Percentiles rank a stretch among this genome's conserved stretches.
These are phyloP conservation scores for Hypoxylon sp. DNA, from an alignment of 2,329 filamentous ascomycete species.

Conservation along the genomic window DNA sequence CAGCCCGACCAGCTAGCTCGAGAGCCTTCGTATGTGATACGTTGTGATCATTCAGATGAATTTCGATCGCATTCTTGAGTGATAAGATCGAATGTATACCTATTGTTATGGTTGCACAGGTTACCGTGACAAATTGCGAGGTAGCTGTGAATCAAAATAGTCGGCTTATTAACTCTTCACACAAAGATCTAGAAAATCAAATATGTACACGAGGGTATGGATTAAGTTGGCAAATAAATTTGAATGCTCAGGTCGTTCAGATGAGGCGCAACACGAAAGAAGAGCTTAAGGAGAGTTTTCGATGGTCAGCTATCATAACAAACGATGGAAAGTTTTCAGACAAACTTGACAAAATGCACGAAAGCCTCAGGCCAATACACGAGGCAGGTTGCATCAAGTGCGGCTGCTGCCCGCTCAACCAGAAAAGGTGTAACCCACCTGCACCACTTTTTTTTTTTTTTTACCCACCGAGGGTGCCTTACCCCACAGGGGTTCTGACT, in stretches of 20 bases:
- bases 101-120: slow-evolving; percentile 40
- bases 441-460: slow-evolving; percentile 26
- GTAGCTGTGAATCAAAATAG: slow-evolving; percentile 36
- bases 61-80: slow-evolving; percentile 10
- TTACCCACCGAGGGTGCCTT: slow-evolving; percentile 3
- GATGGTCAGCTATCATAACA: slow-evolving; percentile 20
- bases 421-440: slow-evolving; percentile 31
- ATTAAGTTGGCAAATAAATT: slow-evolving; percentile 19
- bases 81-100: slow-evolving; percentile 17
- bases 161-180: slow-evolving; percentile 7
- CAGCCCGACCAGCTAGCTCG: slow-evolving; percentile 30
- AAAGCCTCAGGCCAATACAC: slow-evolving; percentile 39
- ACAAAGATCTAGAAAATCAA: background rate
- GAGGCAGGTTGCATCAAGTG: slow-evolving; percentile 43
- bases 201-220: slow-evolving; percentile 22
- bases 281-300: slow-evolving; percentile 1
- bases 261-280: background rate
- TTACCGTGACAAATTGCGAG: slow-evolving; percentile 31
- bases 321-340: slow-evolving; percentile 28
- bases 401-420: slow-evolving; percentile 39
- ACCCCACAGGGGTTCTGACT: slow-evolving; percentile 33
- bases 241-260: slow-evolving; percentile 1
- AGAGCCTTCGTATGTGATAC: slow-evolving; percentile 25
- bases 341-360: slow-evolving; percentile 36
- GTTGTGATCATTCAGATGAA: slow-evolving; percentile 40